phyloP scores from a whole-genome alignment of 2,329 filamentous ascomycete genomes.

The Colletotrichum sansevieriae region DNA sequence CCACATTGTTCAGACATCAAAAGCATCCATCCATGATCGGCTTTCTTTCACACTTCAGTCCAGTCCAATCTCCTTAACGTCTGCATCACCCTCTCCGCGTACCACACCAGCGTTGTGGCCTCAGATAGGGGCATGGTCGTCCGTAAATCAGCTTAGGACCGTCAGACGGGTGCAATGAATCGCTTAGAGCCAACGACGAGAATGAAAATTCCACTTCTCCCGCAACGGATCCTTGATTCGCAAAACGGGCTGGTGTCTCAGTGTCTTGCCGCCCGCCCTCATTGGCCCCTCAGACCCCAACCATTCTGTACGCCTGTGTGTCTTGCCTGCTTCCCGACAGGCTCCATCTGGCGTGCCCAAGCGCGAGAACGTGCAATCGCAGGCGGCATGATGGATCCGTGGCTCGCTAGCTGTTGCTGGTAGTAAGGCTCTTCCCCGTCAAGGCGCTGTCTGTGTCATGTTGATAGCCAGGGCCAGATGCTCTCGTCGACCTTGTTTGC shows the following conservation, averaged over 20 bases:
- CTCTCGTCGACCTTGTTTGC: constrained; percentile 3
- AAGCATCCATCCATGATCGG: constrained; percentile 14
- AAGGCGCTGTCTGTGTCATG: constrained; percentile 33
- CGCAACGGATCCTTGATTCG: constrained; percentile 34
- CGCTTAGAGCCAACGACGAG: constrained; percentile 28
- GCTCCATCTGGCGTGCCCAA: constrained; percentile 26
- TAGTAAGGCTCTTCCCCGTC: constrained; percentile 14
- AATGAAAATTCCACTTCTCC: constrained; percentile 34
- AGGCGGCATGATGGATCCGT: constrained; percentile 19
- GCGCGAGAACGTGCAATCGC: constrained; percentile 24
- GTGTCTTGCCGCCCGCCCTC: constrained; percentile 31
- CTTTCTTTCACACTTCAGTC: constrained; percentile 13
- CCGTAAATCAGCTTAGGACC: constrained; percentile 24
- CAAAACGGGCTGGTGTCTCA: constrained; percentile 43
- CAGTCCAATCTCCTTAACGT: constrained; percentile 25
- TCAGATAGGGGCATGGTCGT: constrained; percentile 10
- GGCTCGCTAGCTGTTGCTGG: constrained; percentile 20
- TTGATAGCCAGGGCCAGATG: constrained; percentile 13
- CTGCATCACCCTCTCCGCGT: constrained; percentile 15
- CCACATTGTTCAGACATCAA: constrained; percentile 1
- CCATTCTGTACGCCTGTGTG: constrained; percentile 24
- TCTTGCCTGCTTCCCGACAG: constrained; percentile 27
- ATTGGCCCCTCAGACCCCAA: constrained; percentile 27
- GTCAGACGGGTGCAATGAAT: constrained; percentile 13
- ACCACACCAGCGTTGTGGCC: constrained; percentile 10